A percentile compares a stretch with the other conserved stretches of the same genome.
These are phyloP conservation scores for Ochetophila trinervis DNA, from an alignment of 306 rosid species.

Conservation along the genomic window DNA sequence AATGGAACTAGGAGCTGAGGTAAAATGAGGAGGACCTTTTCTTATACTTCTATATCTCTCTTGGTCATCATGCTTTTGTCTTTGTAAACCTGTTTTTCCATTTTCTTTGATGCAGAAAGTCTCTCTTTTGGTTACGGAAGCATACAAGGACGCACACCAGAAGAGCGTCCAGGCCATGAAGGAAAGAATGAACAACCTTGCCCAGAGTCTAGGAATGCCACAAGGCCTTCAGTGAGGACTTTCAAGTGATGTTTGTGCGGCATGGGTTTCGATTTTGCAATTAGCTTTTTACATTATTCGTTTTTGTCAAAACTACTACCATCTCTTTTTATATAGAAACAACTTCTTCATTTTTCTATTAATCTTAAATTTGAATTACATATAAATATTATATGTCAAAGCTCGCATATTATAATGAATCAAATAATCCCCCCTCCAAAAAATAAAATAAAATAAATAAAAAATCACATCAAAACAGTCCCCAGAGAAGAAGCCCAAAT, in stretches of 20 bases:
- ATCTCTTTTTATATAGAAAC: too few relatives aligned
- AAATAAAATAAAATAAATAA: not conserved
- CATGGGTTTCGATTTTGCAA: too few relatives aligned
- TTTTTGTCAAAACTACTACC: too few relatives aligned
- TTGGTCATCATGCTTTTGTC: not conserved
- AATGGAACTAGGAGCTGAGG: conserved; percentile 87
- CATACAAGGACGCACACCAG: conserved; percentile 82
- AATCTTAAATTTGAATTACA: not conserved
- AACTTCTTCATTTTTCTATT: not conserved
- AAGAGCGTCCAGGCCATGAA: conserved; percentile 69
- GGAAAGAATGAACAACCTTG: conserved; percentile 45
- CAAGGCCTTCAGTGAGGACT: conserved; percentile 30
- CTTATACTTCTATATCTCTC: not conserved
- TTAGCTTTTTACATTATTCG: too few relatives aligned
- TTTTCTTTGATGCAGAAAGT: conserved; percentile 56
- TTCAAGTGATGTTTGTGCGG: not conserved
- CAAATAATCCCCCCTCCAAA: conserved; percentile 15
- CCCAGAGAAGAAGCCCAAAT: conserved; percentile 39
- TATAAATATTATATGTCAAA: not conserved
- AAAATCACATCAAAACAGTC: conserved; percentile 35
- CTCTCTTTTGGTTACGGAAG: conserved; percentile 72
- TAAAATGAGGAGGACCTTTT: conserved; percentile 24
- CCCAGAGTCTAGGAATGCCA: conserved; percentile 51
- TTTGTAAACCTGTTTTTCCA: not conserved
- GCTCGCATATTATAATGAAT: conserved; percentile 17